Evolutionary conservation across 2,329 filamentous ascomycete genomes (phyloP).

Genomic region (Colletotrichum cuscutae): DNA sequence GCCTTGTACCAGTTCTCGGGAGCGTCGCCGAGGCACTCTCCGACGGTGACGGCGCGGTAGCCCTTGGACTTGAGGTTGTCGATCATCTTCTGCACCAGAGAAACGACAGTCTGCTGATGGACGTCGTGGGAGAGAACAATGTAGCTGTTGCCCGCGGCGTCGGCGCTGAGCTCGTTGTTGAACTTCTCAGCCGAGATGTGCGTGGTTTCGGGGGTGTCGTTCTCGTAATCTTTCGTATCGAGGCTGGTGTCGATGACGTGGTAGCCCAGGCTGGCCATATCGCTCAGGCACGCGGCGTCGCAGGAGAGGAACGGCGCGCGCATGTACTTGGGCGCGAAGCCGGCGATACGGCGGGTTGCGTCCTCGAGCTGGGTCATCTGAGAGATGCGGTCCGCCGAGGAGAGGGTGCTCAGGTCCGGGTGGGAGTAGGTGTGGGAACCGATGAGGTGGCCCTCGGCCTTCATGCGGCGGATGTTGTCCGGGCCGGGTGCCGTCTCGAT

Average conservation of each 20-base stretch:
- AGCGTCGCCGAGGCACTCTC: constrained; percentile 64
- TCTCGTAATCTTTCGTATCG: constrained; percentile 70
- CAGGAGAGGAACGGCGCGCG: constrained; percentile 58
- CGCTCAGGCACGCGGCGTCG: constrained; percentile 36
- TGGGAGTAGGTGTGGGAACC: constrained; percentile 54
- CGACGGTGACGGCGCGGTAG: constrained; percentile 62
- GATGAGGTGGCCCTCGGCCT: constrained; percentile 55
- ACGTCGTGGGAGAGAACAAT: constrained; percentile 66
- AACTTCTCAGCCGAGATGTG: constrained; percentile 53
- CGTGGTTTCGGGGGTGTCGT: constrained; percentile 60
- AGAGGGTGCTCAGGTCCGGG: constrained; percentile 50
- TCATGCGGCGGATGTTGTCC: constrained; percentile 50
- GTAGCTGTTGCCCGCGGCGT: constrained; percentile 45
- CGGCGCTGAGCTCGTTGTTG: constrained; percentile 38
- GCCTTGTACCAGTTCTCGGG: constrained; percentile 60
- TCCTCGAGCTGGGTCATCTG: constrained; percentile 58
- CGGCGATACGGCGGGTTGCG: constrained; percentile 54
- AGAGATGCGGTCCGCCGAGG: constrained; percentile 44
- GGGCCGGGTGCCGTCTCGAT: constrained; percentile 52
- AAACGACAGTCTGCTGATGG: constrained; percentile 48
- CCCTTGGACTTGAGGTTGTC: constrained; percentile 51
- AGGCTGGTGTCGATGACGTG: constrained; percentile 67
- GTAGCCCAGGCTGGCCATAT: constrained; percentile 55
- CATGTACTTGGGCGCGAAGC: constrained; percentile 55
- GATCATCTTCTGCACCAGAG: constrained; percentile 49